Base-by-base conservation (phyloP, 179 eudicot genomes). In the Drosera spatulata region DNA sequence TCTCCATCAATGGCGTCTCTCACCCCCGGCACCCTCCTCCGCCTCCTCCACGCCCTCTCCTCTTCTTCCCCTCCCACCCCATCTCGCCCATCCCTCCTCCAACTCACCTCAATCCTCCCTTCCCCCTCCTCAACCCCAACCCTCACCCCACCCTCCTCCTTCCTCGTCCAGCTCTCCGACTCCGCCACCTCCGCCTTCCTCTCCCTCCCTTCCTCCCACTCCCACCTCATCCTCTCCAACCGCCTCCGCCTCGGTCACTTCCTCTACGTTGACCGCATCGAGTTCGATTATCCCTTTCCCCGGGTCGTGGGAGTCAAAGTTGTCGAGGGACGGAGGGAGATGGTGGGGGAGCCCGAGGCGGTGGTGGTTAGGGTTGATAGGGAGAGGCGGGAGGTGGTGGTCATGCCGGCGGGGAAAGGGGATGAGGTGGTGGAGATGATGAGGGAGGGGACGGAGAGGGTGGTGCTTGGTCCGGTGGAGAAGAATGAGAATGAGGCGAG, bases 201-300 rank as follows among this genome's bases (percentile, higher is more conserved):
- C 53, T 80, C 95, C 3, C 85, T 91, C 40, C 73, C 85, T 38
- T 80, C 79, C 33, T 54, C 64, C 2, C 93, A 88, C 62, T 62
- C 80, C 4, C 96, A 93, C 49, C 85, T 86, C 15, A 89, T 93
- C 59, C 83, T 93, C 59, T 68, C 83, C 22, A 89, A 93, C 62
- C 81, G 86, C 2, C 77, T 89, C 55, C 96, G 84, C 61, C 76
- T 93, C 2, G 99, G 99, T 14, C 99, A 93, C 67, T 89, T 93
- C 39, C 72, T 93, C 12, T 84, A 93, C 66, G 69, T 89, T 7
- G 96, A 89, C 10, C 77, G 83, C 3, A 62, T 93, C 41, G 61
- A 61, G 14, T 72, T 81, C 50, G 82, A 81, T 45, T 63, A 78
- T 2, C 76, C 83, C 0, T 78, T 93, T 4, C 96, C 99, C 1